Evolutionary conservation across 805 yeast species (phyloP).

Genomic region (Hyphopichia homilentoma): DNA sequence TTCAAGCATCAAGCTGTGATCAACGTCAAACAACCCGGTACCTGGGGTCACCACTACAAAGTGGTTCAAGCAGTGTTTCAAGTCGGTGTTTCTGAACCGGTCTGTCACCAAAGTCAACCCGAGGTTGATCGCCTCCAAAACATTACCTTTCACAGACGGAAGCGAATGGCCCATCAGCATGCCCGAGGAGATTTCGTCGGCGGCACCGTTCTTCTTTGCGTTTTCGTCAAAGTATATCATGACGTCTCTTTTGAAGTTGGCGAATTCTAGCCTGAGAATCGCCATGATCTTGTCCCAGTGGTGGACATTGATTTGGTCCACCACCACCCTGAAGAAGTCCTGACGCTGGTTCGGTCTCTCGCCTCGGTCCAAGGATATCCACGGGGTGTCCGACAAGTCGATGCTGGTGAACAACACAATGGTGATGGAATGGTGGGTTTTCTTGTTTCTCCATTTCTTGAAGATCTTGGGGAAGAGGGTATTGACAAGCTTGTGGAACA

Average conservation of each 20-base stretch:
- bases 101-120: slow-evolving; percentile 75
- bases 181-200: slow-evolving; percentile 25
- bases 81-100: slow-evolving; percentile 78
- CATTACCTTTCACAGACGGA: slow-evolving; percentile 87
- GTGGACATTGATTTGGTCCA: slow-evolving; percentile 84
- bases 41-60: slow-evolving; percentile 87
- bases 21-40: slow-evolving; percentile 90
- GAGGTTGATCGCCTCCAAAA: slow-evolving; percentile 81
- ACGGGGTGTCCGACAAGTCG: slow-evolving; percentile 50
- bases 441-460: slow-evolving; percentile 79
- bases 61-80: slow-evolving; percentile 89
- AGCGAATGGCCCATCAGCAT: slow-evolving; percentile 59
- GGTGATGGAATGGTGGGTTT: slow-evolving; percentile 87
- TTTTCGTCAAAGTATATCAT: slow-evolving; percentile 35
- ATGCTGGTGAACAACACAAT: slow-evolving; percentile 85
- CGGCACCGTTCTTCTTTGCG: slow-evolving; percentile 1
- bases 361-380: slow-evolving; percentile 63
- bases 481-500: slow-evolving; percentile 88
- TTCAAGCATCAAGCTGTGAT: slow-evolving; percentile 66
- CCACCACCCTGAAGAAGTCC: slow-evolving; percentile 90
- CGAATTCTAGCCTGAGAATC: slow-evolving; percentile 76
- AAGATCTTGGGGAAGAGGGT: slow-evolving; percentile 89
- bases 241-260: slow-evolving; percentile 74
- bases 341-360: slow-evolving; percentile 63
- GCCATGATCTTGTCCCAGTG: slow-evolving; percentile 94